Evolutionary conservation across 1,139 yeast genomes (phyloP).

Genomic region (Chernovozyma sophiae-reginae): DNA sequence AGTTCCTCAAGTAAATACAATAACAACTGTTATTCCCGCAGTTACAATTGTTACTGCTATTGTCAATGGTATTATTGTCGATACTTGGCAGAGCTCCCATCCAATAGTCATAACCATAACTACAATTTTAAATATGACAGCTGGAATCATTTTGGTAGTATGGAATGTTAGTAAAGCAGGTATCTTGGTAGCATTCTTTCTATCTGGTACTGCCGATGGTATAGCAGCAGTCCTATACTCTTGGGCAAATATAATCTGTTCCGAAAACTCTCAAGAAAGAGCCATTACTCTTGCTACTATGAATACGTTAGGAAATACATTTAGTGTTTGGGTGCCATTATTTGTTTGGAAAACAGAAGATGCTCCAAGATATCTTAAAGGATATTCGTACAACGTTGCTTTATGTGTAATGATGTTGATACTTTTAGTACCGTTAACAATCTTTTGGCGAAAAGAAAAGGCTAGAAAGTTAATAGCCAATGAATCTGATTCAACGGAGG

Average conservation of each 20-base stretch:
- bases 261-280: conserved; percentile 12
- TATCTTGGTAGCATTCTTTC: conserved; percentile 45
- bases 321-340: conserved; percentile 17
- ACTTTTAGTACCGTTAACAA: conserved; percentile 10
- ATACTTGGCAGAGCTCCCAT: conserved; percentile 13
- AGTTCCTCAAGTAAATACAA: conserved; percentile 14
- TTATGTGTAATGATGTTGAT: conserved; percentile 14
- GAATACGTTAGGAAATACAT: conserved; percentile 17
- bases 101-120: conserved; percentile 10
- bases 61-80: conserved; percentile 16
- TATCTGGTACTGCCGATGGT: conserved; percentile 43
- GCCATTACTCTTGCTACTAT: conserved; percentile 15
- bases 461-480: background rate
- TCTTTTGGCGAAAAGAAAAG: conserved; percentile 2
- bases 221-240: conserved; percentile 16
- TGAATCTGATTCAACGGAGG: background rate
- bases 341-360: conserved; percentile 21
- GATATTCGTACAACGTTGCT: conserved; percentile 14
- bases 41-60: conserved; percentile 18
- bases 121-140: conserved; percentile 33
- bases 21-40: conserved; percentile 21
- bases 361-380: conserved; percentile 16
- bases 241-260: conserved; percentile 17
- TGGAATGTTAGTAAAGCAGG: conserved; percentile 44
- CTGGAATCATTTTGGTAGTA: conserved; percentile 40